Evolutionary conservation across 306 rosid genomes (phyloP), one percentile per base, ranked within the genome.

Genomic region (Vigna reflexopilosa): DNA sequence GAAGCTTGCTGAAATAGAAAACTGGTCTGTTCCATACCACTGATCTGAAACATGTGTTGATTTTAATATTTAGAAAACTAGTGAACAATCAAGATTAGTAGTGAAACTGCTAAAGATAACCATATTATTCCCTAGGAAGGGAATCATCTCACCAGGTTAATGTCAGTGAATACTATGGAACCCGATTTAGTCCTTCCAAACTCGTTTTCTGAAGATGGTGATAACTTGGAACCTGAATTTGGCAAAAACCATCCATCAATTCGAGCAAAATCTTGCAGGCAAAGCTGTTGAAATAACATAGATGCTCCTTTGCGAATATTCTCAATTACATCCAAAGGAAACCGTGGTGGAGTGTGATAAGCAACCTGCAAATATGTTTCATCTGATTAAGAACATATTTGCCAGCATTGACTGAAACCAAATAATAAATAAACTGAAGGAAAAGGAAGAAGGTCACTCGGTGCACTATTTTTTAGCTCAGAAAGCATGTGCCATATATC

Each of bases 1-100:
- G 98, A 92, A 61, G 98, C 95, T 84, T 94, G 98, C 88, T 94
- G 98, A 86, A 94, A 94, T 47, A 94, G 90, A 87, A 94, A 92
- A 82, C 98, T 94, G 75, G 98, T 94, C 83, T 94, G 98, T 70
- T 94, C 98, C 97, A 92, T 94, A 59, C 98, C 98, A 62, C 98
- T 94, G 81, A 94, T 90, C 98, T 94, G 92, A 79, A 75, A 77
- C 40, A 86, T 44, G 51, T 26, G 66, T 78, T 30, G 76, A 80
- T 59, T 69, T 57, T 4, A 79, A 59, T 26, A 28, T 54, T 68
- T 47, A 76, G 84, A 36, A 71, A 48, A 74, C 56, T 14, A 38
- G 69, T 24, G 68, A 77, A 28, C 67, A 72, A 68, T 45, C 55
- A 78, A 72, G 6, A 77, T 61, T 59, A 47, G 19, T 59, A 40